A percentile compares a stretch with the other conserved stretches of the same genome.
These are phyloP conservation scores for Plasmodium yoelii DNA, from an alignment of 169 alveolate species.

Conservation along the genomic window DNA sequence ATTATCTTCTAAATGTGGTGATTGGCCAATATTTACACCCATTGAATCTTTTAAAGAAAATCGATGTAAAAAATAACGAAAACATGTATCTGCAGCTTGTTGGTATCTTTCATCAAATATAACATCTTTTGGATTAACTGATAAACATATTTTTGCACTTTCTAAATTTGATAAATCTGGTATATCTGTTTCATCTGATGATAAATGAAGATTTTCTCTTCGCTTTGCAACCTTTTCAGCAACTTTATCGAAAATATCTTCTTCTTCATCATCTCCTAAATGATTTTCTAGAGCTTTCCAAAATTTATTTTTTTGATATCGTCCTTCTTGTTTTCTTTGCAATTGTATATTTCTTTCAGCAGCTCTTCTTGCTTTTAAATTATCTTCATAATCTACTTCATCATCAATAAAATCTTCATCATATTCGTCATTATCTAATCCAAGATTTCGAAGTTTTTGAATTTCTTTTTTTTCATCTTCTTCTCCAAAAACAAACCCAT, in stretches of 20 bases:
- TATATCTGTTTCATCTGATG: constrained; percentile 83
- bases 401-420: constrained; percentile 90
- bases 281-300: constrained; percentile 82
- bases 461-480: constrained; percentile 83
- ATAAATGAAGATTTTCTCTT: constrained; percentile 85
- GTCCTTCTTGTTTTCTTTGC: constrained; percentile 78
- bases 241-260: constrained; percentile 85
- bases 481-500: constrained; percentile 85
- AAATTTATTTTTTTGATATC: constrained; percentile 78
- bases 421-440: constrained; percentile 86
- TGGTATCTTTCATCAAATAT: constrained; percentile 89
- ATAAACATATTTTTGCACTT: constrained; percentile 85
- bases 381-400: constrained; percentile 86
- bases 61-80: constrained; percentile 82
- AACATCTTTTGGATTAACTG: constrained; percentile 86
- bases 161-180: constrained; percentile 84
- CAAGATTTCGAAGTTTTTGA: constrained; percentile 84
- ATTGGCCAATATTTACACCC: constrained; percentile 73
- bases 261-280: constrained; percentile 83
- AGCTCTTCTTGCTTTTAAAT: constrained; percentile 89
- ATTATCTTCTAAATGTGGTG: constrained; percentile 70
- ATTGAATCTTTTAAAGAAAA: constrained; percentile 79
- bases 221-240: constrained; percentile 87
- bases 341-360: constrained; percentile 85
- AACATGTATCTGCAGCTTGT: constrained; percentile 88